Evolutionary conservation across 345 rosid species (phyloP), one percentile per base, ranked within the genome.

Genomic region (Aquilaria yunnanensis): DNA sequence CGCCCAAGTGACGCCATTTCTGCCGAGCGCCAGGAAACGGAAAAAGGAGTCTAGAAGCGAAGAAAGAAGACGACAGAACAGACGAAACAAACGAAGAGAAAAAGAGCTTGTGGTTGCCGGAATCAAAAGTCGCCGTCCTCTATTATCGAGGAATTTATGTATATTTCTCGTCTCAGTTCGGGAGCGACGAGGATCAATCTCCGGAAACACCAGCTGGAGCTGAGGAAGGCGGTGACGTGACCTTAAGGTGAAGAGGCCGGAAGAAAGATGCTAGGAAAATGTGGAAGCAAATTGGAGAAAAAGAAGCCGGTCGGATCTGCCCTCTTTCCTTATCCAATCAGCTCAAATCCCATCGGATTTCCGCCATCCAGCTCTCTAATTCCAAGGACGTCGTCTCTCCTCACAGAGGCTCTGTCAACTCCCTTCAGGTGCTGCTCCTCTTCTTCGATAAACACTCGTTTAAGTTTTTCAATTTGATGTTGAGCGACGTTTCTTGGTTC

Each of bases 321-420:
- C 84, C 94, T 30, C 73, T 63, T 72, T 77, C 81, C 70, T 88
- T 93, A 75, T 61, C 79, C 12, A 82, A 67, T 72, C 86, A 75
- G 50, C 57, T 90, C 75, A 80, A 77, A 76, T 85, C 96, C 76
- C 57, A 65, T 46, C 84, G 88, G 58, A 57, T 74, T 72, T 73
- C 80, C 60, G 65, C 73, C 69, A 85, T 90, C 64, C 83, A 83
- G 49, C 87, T 90, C 85, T 85, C 92, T 67, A 88, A 88, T 66
- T 61, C 67, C 67, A 90, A 90, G 72, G 97, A 93, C 68, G 77
- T 90, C 34, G 86, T 90, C 59, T 88, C 96, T 43, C 73, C 96
- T 67, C 97, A 93, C 59, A 80, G 81, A 64, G 96, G 95, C 75
- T 73, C 98, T 82, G 70, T 93, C 57, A 93, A 88, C 78, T 86